Evolutionary conservation across 176 grass and related monocot genomes (phyloP).

Genomic region (Avena sativa): DNA sequence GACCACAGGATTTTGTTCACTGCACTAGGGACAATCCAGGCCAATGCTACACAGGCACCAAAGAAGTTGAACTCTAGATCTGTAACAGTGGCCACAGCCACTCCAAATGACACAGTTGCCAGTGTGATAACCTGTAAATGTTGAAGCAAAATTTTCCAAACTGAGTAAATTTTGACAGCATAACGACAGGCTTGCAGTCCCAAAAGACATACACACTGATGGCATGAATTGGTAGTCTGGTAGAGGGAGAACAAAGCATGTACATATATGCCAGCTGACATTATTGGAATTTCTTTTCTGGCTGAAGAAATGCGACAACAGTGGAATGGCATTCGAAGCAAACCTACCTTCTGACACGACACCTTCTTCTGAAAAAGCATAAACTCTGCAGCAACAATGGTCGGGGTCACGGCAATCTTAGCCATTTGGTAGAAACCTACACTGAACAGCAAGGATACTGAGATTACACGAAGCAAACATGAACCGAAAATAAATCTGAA

Average conservation of each 20-base stretch:
- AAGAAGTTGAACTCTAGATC: slow-evolving; percentile 98
- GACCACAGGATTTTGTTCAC: slow-evolving; percentile 99
- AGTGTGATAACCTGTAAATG: slow-evolving; percentile 73
- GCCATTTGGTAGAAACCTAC: slow-evolving; percentile 99
- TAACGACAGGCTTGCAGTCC: background rate
- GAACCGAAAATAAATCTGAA: background rate
- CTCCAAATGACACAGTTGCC: slow-evolving; percentile 70
- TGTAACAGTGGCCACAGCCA: slow-evolving; percentile 87
- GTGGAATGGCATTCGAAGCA: background rate
- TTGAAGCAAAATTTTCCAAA: slow-evolving; percentile 20
- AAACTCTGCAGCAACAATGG: slow-evolving; percentile 91
- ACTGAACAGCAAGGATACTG: slow-evolving; percentile 69
- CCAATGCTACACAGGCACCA: slow-evolving; percentile 85
- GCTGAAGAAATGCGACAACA: background rate
- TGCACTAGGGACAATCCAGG: slow-evolving; percentile 90
- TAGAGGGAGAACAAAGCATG: slow-evolving; percentile 34
- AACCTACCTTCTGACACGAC: slow-evolving; percentile 70
- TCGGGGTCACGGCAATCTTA: slow-evolving; percentile 96
- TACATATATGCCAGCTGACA: background rate
- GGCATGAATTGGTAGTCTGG: slow-evolving; percentile 14
- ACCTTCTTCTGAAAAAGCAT: slow-evolving; percentile 85
- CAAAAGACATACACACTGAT: slow-evolving; percentile 3
- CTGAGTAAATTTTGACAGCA: background rate
- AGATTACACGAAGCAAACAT: slow-evolving; percentile 19
- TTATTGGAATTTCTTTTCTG: background rate